These are phyloP conservation scores for Tricholoma matsutake DNA, from an alignment of 768 basidiomycete genomes.

Conservation along the genomic window DNA sequence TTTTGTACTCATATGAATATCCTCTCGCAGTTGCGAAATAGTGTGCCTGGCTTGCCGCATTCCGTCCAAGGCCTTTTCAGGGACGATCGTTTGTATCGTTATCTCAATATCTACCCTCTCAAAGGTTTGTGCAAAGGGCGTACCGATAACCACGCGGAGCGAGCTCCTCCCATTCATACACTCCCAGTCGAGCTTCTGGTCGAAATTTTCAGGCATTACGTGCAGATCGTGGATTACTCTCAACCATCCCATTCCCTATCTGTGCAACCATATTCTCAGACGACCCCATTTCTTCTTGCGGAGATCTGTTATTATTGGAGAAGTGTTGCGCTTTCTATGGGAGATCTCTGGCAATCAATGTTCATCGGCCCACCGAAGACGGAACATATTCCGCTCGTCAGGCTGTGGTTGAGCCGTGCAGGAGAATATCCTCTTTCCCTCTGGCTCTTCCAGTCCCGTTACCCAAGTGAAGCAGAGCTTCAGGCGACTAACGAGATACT, in stretches of 20 bases:
- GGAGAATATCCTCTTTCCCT: constrained; percentile 5
- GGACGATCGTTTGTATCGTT: not conserved
- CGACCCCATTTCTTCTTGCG: constrained; percentile 15
- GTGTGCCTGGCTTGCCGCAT: not conserved
- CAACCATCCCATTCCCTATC: not conserved
- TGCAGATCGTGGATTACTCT: not conserved
- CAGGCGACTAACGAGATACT: not conserved
- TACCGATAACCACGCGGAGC: not conserved
- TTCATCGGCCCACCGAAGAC: constrained; percentile 8
- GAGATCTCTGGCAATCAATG: constrained; percentile 16
- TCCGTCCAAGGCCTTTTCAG: not conserved
- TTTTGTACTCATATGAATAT: not conserved
- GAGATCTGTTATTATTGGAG: constrained; percentile 21
- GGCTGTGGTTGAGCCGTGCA: constrained; percentile 16
- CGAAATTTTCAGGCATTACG: constrained; percentile 2
- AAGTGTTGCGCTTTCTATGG: constrained; percentile 6
- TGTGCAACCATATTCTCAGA: not conserved
- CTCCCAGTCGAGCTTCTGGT: constrained; percentile 3
- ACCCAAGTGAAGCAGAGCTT: not conserved
- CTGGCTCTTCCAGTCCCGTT: not conserved
- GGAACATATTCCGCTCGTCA: constrained; percentile 3
- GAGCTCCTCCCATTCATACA: not conserved
- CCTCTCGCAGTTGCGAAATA: not conserved
- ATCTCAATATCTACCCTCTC: not conserved
- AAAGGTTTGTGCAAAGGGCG: not conserved